phyloP scores from a whole-genome alignment of 2,329 filamentous ascomycete genomes.

The Colletotrichum sp. region DNA sequence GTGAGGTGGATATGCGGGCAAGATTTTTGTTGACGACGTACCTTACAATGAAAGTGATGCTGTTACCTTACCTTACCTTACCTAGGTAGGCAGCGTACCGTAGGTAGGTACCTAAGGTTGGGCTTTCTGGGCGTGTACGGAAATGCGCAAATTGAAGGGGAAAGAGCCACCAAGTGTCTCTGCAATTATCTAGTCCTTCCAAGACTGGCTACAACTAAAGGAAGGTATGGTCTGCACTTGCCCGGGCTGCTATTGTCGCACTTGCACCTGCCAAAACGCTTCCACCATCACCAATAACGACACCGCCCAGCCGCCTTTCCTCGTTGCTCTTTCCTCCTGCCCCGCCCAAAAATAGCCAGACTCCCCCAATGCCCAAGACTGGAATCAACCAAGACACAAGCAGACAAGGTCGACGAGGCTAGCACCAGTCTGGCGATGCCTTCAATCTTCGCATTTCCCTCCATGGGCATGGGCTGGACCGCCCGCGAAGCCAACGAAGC shows the following conservation, averaged over 20 bases:
- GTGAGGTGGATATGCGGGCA: neutral
- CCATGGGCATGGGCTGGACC: neutral
- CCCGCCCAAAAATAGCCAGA: neutral
- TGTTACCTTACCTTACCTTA: neutral
- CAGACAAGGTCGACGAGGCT: neutral
- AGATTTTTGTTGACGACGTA: neutral
- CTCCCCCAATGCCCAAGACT: neutral
- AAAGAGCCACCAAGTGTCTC: neutral
- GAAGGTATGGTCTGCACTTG: neutral
- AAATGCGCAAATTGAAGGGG: neutral
- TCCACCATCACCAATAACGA: neutral
- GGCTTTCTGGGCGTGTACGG: neutral
- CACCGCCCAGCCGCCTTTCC: neutral
- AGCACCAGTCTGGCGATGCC: neutral
- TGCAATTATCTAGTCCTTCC: neutral
- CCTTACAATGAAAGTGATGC: neutral
- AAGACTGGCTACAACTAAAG: neutral
- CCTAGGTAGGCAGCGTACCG: neutral
- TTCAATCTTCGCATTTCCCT: neutral
- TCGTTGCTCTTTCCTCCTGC: constrained; percentile 2
- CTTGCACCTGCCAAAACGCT: neutral
- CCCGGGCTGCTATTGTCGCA: neutral
- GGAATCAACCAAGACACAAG: constrained; percentile 14
- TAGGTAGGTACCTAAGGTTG: neutral
- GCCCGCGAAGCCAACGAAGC: neutral